Percentiles rank a stretch among this genome's conserved stretches.
phyloP scores from a whole-genome alignment of 75 land plant species.

The Pinus taeda region DNA sequence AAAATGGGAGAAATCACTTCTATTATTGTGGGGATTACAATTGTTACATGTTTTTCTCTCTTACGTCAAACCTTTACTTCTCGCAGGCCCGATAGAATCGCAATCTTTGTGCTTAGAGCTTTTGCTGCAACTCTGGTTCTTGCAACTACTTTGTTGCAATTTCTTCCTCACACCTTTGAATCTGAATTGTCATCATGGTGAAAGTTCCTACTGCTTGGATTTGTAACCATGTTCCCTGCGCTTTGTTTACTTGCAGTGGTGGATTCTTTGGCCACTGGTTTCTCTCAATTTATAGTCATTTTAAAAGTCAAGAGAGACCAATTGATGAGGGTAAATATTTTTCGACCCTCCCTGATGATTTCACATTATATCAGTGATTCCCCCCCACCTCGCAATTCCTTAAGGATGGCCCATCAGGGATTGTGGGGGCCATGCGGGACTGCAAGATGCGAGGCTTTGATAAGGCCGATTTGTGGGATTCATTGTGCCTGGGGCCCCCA shows the following conservation, averaged over 20 bases:
- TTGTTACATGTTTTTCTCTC: slow-evolving; percentile 43
- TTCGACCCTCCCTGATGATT: too few species aligned
- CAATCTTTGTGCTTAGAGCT: slow-evolving; percentile 44
- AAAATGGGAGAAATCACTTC: slow-evolving; percentile 27
- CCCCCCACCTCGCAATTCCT: too few species aligned
- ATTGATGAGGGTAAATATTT: too few species aligned
- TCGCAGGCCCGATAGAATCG: slow-evolving; percentile 25
- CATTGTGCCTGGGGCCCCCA: too few species aligned
- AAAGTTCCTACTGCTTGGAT: slow-evolving; percentile 53
- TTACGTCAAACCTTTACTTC: slow-evolving; percentile 11
- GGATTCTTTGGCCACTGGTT: slow-evolving; percentile 44
- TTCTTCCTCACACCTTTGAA: slow-evolving; percentile 46
- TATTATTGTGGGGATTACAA: slow-evolving; percentile 30
- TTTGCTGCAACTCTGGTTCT: slow-evolving; percentile 64
- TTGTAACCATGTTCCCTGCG: slow-evolving; percentile 58
- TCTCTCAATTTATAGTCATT: too few species aligned
- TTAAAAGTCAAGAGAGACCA: too few species aligned
- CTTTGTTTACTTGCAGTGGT: slow-evolving; percentile 39
- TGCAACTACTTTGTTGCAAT: slow-evolving; percentile 60
- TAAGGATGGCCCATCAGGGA: too few species aligned
- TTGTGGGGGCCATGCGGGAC: too few species aligned
- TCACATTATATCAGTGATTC: too few species aligned
- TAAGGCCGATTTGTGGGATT: too few species aligned
- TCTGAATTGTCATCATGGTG: slow-evolving; percentile 43
- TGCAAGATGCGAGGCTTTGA: too few species aligned